Percentiles rank a stretch among this genome's conserved stretches.
phyloP scores from a whole-genome alignment of 345 rosid species.

The Arabis alpina region DNA sequence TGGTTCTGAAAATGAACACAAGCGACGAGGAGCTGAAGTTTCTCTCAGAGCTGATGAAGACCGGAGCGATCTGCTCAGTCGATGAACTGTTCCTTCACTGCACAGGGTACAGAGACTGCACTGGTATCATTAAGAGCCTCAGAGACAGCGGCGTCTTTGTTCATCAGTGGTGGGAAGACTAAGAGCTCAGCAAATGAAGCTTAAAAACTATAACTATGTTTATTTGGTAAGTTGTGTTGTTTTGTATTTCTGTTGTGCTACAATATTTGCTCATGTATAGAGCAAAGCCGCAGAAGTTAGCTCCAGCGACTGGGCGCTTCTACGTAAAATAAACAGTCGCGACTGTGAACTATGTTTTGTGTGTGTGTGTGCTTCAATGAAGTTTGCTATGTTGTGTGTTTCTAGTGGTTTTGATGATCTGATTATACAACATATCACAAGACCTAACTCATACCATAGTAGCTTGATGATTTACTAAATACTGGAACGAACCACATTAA shows the following conservation, averaged over 20 bases:
- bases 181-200: constrained; percentile 29
- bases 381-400: constrained; percentile 40
- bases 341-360: constrained; percentile 30
- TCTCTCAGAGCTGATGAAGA: constrained; percentile 58
- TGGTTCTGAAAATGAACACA: constrained; percentile 80
- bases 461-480: background rate
- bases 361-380: constrained; percentile 28
- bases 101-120: constrained; percentile 52
- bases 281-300: constrained; percentile 35
- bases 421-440: constrained; percentile 9
- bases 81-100: constrained; percentile 83
- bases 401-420: constrained; percentile 18
- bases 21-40: constrained; percentile 64
- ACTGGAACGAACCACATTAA: too few species aligned
- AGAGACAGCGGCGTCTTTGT: constrained; percentile 76
- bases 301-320: constrained; percentile 39
- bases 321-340: constrained; percentile 41
- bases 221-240: constrained; percentile 1
- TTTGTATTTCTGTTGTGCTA: constrained; percentile 1
- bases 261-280: constrained; percentile 33
- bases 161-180: constrained; percentile 88
- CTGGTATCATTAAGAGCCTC: constrained; percentile 60
- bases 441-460: background rate
- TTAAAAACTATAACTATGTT: constrained; percentile 27
- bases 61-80: constrained; percentile 71